phyloP scores from a whole-genome alignment of 2,329 filamentous ascomycete genomes.

The Neofusicoccum parvum region DNA sequence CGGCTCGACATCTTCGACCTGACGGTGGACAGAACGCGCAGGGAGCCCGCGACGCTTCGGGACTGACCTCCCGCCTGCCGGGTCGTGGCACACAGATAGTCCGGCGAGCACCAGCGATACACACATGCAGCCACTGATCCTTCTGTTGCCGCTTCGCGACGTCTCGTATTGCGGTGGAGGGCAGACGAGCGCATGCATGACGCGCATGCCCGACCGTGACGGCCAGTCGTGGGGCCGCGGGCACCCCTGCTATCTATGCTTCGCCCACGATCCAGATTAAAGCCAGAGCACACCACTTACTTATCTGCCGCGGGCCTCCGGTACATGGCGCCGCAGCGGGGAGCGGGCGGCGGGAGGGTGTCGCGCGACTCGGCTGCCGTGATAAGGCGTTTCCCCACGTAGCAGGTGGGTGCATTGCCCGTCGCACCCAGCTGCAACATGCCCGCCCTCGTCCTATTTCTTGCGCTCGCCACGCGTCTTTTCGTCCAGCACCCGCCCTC shows the following conservation, averaged over 20 bases:
- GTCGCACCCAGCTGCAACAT: not conserved
- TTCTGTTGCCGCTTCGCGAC: not conserved
- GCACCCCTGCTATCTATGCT: not conserved
- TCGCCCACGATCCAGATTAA: not conserved
- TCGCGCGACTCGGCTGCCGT: not conserved
- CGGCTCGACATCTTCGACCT: conserved; percentile 57
- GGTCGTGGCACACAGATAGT: not conserved
- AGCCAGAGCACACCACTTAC: not conserved
- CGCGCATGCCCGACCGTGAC: not conserved
- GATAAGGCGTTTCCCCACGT: not conserved
- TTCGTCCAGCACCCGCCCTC: not conserved
- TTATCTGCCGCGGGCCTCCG: not conserved
- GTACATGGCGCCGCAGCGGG: too few relatives aligned
- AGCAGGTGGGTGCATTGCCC: not conserved
- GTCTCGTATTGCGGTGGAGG: not conserved
- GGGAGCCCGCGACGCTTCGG: conserved; percentile 36
- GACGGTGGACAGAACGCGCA: conserved; percentile 48
- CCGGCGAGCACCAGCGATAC: not conserved
- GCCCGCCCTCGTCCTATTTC: not conserved
- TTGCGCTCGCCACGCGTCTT: not conserved
- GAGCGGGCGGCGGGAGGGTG: not conserved
- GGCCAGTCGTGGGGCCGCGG: not conserved
- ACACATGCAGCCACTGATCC: not conserved
- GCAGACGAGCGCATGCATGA: too few relatives aligned
- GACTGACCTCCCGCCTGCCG: not conserved